Percentiles rank a stretch among this genome's conserved stretches.
phyloP scores from a whole-genome alignment of 805 yeast genomes.

The Brettanomyces anomalus region DNA sequence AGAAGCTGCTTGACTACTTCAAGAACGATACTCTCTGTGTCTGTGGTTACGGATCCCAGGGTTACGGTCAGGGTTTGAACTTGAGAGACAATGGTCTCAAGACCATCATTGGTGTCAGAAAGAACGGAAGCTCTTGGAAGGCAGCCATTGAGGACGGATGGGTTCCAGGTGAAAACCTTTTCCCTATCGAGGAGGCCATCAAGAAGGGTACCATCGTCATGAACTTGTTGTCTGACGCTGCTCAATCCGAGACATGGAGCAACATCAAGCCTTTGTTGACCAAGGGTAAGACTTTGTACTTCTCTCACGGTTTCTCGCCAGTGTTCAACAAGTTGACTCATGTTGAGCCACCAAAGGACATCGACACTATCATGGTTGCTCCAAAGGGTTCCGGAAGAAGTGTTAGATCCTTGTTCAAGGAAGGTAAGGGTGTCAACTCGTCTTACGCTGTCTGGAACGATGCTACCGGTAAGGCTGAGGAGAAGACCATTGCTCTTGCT shows the following conservation, averaged over 20 bases:
- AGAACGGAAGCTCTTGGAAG: constrained; percentile 99
- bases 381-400: constrained; percentile 99
- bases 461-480: constrained; percentile 98
- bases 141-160: constrained; percentile 99
- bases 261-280: constrained; percentile 83
- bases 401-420: constrained; percentile 97
- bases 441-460: constrained; percentile 99
- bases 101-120: constrained; percentile 97
- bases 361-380: constrained; percentile 97
- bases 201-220: constrained; percentile 85
- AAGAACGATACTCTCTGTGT: constrained; percentile 95
- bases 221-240: constrained; percentile 98
- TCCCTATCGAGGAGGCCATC: constrained; percentile 91
- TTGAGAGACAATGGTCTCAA: constrained; percentile 98
- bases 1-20: constrained; percentile 91
- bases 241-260: constrained; percentile 98
- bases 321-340: constrained; percentile 96
- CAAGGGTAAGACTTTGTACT: constrained; percentile 96
- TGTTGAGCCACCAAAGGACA: constrained; percentile 89
- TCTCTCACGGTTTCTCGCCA: constrained; percentile 99
- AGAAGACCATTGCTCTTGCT: constrained; percentile 96
- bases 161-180: constrained; percentile 99
- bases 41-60: constrained; percentile 99
- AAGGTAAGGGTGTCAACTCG: constrained; percentile 99
- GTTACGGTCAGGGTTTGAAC: constrained; percentile 99